Evolutionary conservation across 495 filamentous ascomycete genomes (phyloP), one percentile per base, ranked within the genome.

Genomic region (Penicillium dipodomyicola): DNA sequence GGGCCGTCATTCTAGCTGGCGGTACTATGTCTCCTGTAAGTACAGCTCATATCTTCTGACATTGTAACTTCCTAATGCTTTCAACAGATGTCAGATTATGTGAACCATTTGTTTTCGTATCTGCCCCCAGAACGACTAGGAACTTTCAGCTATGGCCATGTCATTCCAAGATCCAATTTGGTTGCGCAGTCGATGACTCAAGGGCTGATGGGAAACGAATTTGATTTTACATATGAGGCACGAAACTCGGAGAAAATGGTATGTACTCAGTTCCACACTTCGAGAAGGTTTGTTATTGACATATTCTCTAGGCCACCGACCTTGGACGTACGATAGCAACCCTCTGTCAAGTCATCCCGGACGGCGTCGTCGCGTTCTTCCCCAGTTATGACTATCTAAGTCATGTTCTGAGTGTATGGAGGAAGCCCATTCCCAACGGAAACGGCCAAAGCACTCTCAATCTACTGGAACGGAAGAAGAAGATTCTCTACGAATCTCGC

Each of bases 311-410:
- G 87, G 85, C 96, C 58, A 75, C 79, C 54, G 86, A 91, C 53
- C 80, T 97, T 3, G 93, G 91, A 4, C 69, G 83, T 44, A 84
- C 85, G 0, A 76, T 96, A 14, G 72, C 90, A 20, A 85, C 87
- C 42, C 74, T 93, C 8, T 88, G 85, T 62, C 77, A 80, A 32
- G 72, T 82, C 17, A 89, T 97, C 11, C 92, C 91, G 0, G 92
- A 96, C 60, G 94, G 94, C 12, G 81, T 97, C 12, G 91, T 97
- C n/a, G 86, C 93, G 8, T 98, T 98, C 70, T 97, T 98, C 62
- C 92, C 95, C 19, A 94, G 90, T 67, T 97, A 97, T 72, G 82
- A 87, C 23, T 97, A 96, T 69, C 80, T 98, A 4, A 84, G 89
- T 49, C 81, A 85, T 35, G 87, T 96, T 33, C 67, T 90, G 33